Evolutionary conservation across 2,329 filamentous ascomycete species (phyloP), one percentile per base, ranked within the genome.

Genomic region (Aureobasidium sp.): DNA sequence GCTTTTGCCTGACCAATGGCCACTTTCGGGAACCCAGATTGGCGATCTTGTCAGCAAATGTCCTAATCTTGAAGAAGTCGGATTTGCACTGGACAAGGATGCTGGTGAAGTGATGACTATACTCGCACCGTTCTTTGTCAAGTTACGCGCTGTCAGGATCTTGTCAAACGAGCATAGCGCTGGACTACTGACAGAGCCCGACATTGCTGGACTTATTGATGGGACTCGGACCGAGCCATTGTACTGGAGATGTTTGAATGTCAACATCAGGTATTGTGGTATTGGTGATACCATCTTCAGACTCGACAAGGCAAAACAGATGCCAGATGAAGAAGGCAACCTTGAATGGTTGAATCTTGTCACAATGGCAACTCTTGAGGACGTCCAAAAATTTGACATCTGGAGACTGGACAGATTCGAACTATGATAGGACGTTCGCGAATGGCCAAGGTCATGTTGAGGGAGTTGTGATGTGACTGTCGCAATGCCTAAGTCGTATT

Each of bases 41-140:
- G 77, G 76, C 36, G 77, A 78, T 8, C 71, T 86, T 7, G 79
- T 83, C 36, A 78, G 80, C 55, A 72, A 72, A 11, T 84, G 82
- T 63, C 82, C 84, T 0, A 78, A 84, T 59, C 73, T 87, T 15
- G 82, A 85, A 64, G 83, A 87, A 66, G 73, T 87, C 1, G 82
- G 78, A 29, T 72, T 85, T 25, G 78, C 81, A 8, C 74, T 81
- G 17, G 73, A 78, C 82, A 82, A 85, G 78, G 84, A 63, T 71
- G 62, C 31, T 3, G 62, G 73, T 20, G 70, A 73, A 15, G 68
- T 69, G 1, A 62, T 77, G 7, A 71, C 72, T 7, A 64, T 70
- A 27, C 67, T 79, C 12, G 64, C 79, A 34, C 67, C 70, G 0
- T 70, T 74, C 25, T 64, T 76, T 0, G 73, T 73, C 1, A 76